Percentiles rank a stretch among this genome's conserved stretches.
Conservation (phyloP, 495 filamentous ascomycete species). For the Jackrogersella multiformis region DNA sequence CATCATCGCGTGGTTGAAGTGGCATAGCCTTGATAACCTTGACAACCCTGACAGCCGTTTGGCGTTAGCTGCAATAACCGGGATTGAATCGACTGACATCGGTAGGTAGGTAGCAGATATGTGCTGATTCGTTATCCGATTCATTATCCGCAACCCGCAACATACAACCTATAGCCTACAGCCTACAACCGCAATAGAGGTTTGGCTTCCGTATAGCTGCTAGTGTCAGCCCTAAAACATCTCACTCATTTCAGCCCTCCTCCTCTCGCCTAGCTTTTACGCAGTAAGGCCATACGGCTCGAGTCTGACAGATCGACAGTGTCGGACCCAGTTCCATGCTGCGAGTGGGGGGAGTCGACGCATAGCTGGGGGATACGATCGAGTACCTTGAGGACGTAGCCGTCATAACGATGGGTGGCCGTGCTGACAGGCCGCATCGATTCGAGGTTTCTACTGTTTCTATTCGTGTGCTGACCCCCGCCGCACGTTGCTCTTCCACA, state of each 20-base stretch:
- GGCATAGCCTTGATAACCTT: constrained; percentile 4
- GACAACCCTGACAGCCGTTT: constrained; percentile 9
- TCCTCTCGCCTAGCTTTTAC: constrained; percentile 29
- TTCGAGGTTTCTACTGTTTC: constrained; percentile 23
- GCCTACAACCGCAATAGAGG: background rate
- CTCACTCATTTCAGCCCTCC: constrained; percentile 33
- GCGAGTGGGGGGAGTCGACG: constrained; percentile 26
- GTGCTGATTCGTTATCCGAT: constrained; percentile 16
- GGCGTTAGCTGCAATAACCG: constrained; percentile 5
- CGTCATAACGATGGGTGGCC: constrained; percentile 32
- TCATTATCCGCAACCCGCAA: background rate
- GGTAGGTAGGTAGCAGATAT: background rate
- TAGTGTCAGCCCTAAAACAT: constrained; percentile 41
- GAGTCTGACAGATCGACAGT: constrained; percentile 41
- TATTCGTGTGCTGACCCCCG: constrained; percentile 37
- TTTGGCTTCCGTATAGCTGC: constrained; percentile 22
- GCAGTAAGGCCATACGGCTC: constrained; percentile 32
- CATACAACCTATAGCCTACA: too few relatives aligned
- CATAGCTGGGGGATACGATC: constrained; percentile 10
- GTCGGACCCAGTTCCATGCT: constrained; percentile 30
- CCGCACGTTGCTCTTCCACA: constrained; percentile 38
- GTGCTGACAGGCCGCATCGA: constrained; percentile 30
- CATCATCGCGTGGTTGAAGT: constrained; percentile 14
- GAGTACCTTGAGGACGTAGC: constrained; percentile 21
- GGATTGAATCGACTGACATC: constrained; percentile 20